Conservation (phyloP, 1,139 yeast species). For the Geotrichum citri-aurantii region DNA sequence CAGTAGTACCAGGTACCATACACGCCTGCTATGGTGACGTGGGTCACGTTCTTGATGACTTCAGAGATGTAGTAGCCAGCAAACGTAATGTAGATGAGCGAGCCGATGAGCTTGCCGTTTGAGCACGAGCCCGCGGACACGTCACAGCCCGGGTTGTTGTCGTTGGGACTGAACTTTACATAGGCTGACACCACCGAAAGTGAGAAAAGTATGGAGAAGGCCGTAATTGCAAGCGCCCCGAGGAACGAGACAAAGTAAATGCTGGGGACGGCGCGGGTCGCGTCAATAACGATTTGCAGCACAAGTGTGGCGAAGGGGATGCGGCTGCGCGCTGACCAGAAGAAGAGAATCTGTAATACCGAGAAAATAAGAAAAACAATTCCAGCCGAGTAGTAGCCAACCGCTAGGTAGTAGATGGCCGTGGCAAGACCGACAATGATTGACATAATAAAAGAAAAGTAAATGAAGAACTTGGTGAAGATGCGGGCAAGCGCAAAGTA, state of each 20-base stretch:
- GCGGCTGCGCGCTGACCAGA: constrained; percentile 59
- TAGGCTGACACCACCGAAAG: constrained; percentile 68
- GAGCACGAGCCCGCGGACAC: constrained; percentile 64
- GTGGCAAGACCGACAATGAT: constrained; percentile 68
- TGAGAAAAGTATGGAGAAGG: constrained; percentile 60
- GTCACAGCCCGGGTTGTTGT: constrained; percentile 44
- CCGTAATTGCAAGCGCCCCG: constrained; percentile 61
- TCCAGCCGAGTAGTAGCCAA: constrained; percentile 68
- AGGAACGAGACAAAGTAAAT: constrained; percentile 56
- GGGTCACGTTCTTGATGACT: constrained; percentile 77
- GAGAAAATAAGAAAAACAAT: constrained; percentile 53
- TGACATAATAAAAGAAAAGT: constrained; percentile 62
- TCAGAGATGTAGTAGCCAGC: constrained; percentile 85
- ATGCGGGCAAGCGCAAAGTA: constrained; percentile 58
- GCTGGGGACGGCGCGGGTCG: constrained; percentile 65
- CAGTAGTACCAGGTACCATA: constrained; percentile 91
- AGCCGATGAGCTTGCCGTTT: constrained; percentile 59
- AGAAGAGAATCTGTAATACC: constrained; percentile 43
- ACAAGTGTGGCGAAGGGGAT: constrained; percentile 73
- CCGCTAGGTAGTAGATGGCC: constrained; percentile 58
- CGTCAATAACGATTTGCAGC: constrained; percentile 66
- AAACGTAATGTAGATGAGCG: constrained; percentile 63
- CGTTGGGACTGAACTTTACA: constrained; percentile 57
- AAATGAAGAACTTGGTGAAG: constrained; percentile 64
- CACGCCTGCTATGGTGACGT: constrained; percentile 77